Evolutionary conservation across 2,329 filamentous ascomycete genomes (phyloP).

Genomic region (Sporothrix brasiliensis): DNA sequence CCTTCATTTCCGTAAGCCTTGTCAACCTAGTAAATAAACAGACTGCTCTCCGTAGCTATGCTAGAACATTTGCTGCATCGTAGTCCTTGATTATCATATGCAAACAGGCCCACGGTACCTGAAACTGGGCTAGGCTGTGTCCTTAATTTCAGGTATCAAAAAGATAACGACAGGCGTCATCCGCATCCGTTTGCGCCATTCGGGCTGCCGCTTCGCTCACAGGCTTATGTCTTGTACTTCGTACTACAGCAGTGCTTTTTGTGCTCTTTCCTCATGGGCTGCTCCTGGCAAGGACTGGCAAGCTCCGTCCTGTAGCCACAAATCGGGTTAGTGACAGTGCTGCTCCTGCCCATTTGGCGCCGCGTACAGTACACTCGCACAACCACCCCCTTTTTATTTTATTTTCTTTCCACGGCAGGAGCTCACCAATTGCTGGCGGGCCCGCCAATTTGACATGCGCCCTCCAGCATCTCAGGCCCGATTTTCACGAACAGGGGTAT

Average conservation of each 20-base stretch:
- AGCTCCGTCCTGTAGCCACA: neutral
- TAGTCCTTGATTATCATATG: too few relatives aligned
- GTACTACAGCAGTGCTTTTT: too few relatives aligned
- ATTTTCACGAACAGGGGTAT: slow-evolving; percentile 22
- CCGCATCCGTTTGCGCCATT: neutral
- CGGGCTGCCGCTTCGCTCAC: neutral
- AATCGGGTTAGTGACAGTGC: slow-evolving; percentile 23
- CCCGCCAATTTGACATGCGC: slow-evolving; percentile 17
- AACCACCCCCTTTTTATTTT: neutral
- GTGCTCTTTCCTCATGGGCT: neutral
- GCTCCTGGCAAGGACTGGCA: slow-evolving; percentile 25
- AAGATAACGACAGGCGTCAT: neutral
- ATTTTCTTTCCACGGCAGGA: neutral
- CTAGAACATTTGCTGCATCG: neutral
- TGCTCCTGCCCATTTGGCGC: neutral
- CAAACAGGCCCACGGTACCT: neutral
- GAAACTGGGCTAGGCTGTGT: slow-evolving; percentile 20
- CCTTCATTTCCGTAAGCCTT: slow-evolving; percentile 7
- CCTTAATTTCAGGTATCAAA: slow-evolving; percentile 27
- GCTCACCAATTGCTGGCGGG: slow-evolving; percentile 13
- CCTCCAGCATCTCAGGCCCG: neutral
- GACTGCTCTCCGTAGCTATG: neutral
- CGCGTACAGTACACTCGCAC: neutral
- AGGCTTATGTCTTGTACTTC: too few relatives aligned
- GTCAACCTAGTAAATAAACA: neutral